Percentiles rank a stretch among this genome's conserved stretches.
Evolutionary conservation across 768 basidiomycete species (phyloP).

Genomic region (Kwoniella pini): DNA sequence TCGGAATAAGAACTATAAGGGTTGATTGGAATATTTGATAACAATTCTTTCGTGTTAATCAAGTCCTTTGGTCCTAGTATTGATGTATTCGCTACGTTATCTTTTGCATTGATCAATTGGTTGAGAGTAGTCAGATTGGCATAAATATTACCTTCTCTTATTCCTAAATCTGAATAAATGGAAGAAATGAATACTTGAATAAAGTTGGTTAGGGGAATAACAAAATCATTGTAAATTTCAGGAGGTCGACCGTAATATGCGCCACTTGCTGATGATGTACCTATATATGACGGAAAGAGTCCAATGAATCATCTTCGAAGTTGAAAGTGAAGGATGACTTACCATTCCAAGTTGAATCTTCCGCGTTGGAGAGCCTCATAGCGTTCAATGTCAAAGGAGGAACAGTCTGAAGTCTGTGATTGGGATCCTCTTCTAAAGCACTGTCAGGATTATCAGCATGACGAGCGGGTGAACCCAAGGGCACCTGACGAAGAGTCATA

Average conservation of each 20-base stretch:
- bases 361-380: neutral
- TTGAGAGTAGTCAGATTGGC: neutral
- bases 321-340: neutral
- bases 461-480: no score
- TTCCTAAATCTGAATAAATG: neutral
- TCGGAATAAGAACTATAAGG: no score
- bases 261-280: neutral
- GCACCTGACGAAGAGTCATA: no score
- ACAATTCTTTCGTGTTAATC: no score
- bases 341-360: neutral
- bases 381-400: neutral
- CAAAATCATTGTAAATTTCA: neutral
- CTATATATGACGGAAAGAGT: neutral
- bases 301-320: neutral
- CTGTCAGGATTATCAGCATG: neutral
- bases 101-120: neutral
- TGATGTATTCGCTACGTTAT: neutral
- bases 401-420: neutral
- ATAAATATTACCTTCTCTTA: neutral
- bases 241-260: neutral
- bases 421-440: neutral
- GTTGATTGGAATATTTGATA: no score
- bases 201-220: neutral
- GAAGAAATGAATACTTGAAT: neutral
- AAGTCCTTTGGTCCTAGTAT: neutral